Conservation (phyloP, 495 filamentous ascomycete species). For the Neurospora tetrasperma region DNA sequence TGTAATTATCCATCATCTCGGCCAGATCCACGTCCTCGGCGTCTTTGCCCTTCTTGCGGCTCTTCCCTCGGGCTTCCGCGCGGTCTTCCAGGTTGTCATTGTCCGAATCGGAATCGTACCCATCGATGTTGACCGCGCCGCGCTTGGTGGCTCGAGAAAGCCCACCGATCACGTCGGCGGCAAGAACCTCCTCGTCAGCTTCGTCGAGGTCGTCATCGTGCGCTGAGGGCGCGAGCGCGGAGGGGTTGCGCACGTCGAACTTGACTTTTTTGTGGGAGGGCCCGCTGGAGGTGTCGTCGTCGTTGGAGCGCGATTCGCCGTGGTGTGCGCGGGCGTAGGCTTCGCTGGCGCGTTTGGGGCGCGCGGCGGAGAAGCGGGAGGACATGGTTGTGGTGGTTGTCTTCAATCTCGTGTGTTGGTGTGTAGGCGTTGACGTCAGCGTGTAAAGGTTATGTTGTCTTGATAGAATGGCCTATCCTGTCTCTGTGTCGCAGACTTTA, state of each 20-base stretch:
- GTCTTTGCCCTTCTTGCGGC: conserved; percentile 31
- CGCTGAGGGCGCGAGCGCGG: conserved; percentile 66
- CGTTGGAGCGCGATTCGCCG: conserved; percentile 38
- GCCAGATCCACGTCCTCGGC: conserved; percentile 33
- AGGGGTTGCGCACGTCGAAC: conserved; percentile 93
- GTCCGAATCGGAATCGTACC: conserved; percentile 91
- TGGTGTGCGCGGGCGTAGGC: conserved; percentile 66
- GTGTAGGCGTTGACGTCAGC: background rate
- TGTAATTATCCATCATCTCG: conserved; percentile 36
- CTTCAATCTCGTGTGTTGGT: background rate
- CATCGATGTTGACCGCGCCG: conserved; percentile 87
- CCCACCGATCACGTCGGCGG: conserved; percentile 88
- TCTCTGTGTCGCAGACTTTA: background rate
- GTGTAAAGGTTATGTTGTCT: background rate
- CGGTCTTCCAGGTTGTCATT: conserved; percentile 78
- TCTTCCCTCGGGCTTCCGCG: conserved; percentile 45
- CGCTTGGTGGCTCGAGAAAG: conserved; percentile 69
- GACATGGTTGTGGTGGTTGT: conserved; percentile 45
- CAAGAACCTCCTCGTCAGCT: conserved; percentile 63
- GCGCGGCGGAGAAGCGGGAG: conserved; percentile 50
- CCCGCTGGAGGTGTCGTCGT: conserved; percentile 10
- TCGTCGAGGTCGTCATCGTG: conserved; percentile 57
- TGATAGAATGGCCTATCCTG: background rate
- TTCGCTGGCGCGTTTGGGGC: conserved; percentile 75
- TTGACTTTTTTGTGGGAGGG: conserved; percentile 65